phyloP scores from a whole-genome alignment of 1,139 yeast genomes.

The Nakaseomyces nivariensis region DNA sequence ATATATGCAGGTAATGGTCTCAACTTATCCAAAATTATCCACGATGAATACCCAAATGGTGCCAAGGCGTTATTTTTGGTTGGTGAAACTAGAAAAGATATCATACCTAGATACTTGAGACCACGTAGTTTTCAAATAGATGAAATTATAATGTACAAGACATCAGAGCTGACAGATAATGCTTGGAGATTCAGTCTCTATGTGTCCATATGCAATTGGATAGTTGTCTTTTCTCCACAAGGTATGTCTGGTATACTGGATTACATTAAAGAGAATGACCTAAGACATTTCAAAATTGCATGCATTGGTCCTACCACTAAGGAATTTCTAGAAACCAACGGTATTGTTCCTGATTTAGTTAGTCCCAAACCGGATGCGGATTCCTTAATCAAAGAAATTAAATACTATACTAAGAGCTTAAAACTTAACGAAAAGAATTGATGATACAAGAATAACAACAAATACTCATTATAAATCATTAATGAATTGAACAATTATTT shows the following conservation, averaged over 20 bases:
- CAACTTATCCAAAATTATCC: conserved; percentile 54
- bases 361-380: conserved; percentile 66
- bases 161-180: conserved; percentile 43
- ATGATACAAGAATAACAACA: not conserved
- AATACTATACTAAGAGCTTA: not conserved
- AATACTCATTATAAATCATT: no score
- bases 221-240: conserved; percentile 86
- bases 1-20: conserved; percentile 72
- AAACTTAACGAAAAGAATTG: not conserved
- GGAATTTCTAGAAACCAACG: conserved; percentile 43
- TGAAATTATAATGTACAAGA: conserved; percentile 64
- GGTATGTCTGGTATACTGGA: conserved; percentile 60
- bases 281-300: conserved; percentile 41
- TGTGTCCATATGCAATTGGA: conserved; percentile 38
- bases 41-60: conserved; percentile 31
- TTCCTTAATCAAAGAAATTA: conserved; percentile 38
- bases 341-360: conserved; percentile 51
- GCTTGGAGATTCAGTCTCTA: conserved; percentile 31
- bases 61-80: conserved; percentile 53
- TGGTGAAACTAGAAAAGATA: conserved; percentile 76
- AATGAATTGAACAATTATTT: no score
- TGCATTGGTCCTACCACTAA: conserved; percentile 93
- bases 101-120: conserved; percentile 55
- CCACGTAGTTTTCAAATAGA: conserved; percentile 39
- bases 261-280: conserved; percentile 28